Evolutionary conservation across 345 rosid genomes (phyloP), one percentile per base, ranked within the genome.

Genomic region (Moringa oleifera): DNA sequence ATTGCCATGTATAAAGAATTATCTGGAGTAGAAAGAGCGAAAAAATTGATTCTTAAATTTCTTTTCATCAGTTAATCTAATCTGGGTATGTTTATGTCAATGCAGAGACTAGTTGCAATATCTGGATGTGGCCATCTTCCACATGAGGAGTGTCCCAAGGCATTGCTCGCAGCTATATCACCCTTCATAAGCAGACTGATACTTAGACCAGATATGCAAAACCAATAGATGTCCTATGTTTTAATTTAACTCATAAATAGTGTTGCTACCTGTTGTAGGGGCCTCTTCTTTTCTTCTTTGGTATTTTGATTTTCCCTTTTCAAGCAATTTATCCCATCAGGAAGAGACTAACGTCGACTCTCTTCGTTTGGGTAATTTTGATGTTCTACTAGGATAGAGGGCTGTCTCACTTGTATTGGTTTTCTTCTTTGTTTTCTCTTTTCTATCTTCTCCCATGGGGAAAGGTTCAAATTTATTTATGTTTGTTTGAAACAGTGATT

Each of bases 91-190:
- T 25, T 28, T 46, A 21, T 56, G 51, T 55, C 56, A 53, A 25
- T 69, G 81, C 94, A 93, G 98, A 90, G 97, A 80, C 80, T 90
- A 62, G 96, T 93, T 45, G 88, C 98, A 20, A 88, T 93, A 78
- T 88, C 97, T 0, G 94, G 97, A 57, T 90, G 98, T 41, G 98
- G 98, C 25, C 98, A 93, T 77, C 90, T 93, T 71, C 98, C 97
- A 20, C 98, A 93, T 2, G 98, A 90, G 80, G 98, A 93, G 79
- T 84, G 96, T 82, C 97, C 98, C 25, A 83, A 86, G 80, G 87
- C 91, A 62, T 78, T 93, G 71, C 85, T 93, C 65, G 97, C 97
- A 50, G 97, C 91, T 0, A 74, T 90, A 52, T 71, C 81, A 37
- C 97, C 97, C 20, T 93, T 93, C 76, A 79, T 93, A 41, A 79